Base-by-base conservation (phyloP, 768 basidiomycete species). In the Agrocybe pediades region DNA sequence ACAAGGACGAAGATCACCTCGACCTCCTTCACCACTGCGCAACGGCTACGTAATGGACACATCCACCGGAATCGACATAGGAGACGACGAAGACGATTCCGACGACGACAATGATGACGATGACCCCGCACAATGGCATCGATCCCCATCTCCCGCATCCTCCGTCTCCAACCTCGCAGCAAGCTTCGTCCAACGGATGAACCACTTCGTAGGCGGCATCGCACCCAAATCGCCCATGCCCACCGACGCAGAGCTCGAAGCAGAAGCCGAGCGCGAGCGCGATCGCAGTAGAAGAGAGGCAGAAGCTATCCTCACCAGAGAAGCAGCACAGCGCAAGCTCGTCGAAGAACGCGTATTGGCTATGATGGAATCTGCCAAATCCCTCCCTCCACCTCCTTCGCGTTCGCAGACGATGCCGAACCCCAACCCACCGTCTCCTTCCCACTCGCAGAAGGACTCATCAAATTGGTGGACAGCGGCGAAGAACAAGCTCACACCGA, bases 241-340 rank as follows among this genome's bases (percentile, higher is more conserved):
- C 2, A 82, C 86, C 1, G 89, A 92, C 63, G 88, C 86, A 0
- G 88, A 94, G 64, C 70, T 94, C 8, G 91, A 92, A 69, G 89
- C 88, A 2, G 87, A 92, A 56, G 90, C 89, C 8, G 81, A 87
- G 54, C 74, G 83, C 23, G 90, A 92, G 65, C 82, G 91, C 41
- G 91, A 92, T 59, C 73, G 77, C 40, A 88, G 86, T 59, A 74
- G 92, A 53, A 75, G 83, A 33, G 90, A 92, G 65, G 91, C 91
- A 1, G 91, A 93, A 66, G 78, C 75, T 1, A 93, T 93, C 57
- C 70, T 93, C 24, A 85, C 78, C 0, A 76, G 70, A 49, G 92
- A 93, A 67, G 85, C 88, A 0, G 79, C 85, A 48, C 86, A 90
- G 57, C 74, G 88, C 17, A 80, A 78, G 55, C 69, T 76, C 21